Conservation (phyloP, 2,329 filamentous ascomycete species). For the Sarocladiaceae sp. region DNA sequence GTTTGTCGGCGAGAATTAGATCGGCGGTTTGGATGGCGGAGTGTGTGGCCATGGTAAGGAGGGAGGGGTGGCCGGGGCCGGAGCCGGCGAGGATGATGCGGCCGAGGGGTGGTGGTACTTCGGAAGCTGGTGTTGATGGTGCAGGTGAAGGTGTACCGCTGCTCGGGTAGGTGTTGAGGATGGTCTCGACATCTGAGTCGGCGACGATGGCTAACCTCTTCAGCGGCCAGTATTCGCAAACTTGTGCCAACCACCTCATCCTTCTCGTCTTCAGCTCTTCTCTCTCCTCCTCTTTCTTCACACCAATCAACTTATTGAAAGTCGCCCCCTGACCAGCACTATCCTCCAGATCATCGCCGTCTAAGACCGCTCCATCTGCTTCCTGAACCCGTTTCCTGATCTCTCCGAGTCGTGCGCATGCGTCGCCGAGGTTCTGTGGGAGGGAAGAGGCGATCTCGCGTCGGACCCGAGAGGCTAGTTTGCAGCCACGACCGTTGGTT, state of each 20-base stretch:
- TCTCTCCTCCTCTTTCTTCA: conserved; percentile 70
- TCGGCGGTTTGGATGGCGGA: conserved; percentile 72
- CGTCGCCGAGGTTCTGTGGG: conserved; percentile 68
- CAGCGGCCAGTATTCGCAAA: conserved; percentile 98
- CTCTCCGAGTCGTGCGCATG: conserved; percentile 73
- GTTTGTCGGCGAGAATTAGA: conserved; percentile 80
- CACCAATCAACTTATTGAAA: conserved; percentile 79
- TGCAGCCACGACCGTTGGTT: conserved; percentile 91
- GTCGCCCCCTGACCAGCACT: conserved; percentile 70
- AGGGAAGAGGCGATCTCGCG: conserved; percentile 81
- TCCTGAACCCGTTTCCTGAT: conserved; percentile 69
- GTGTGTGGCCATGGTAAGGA: conserved; percentile 79
- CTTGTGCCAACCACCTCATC: conserved; percentile 90
- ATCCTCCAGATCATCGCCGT: conserved; percentile 45
- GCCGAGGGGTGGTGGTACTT: conserved; percentile 42
- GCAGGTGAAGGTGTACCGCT: conserved; percentile 19
- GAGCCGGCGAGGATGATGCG: conserved; percentile 86
- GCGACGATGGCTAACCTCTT: conserved; percentile 73
- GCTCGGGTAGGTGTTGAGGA: conserved; percentile 68
- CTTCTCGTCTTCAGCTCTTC: conserved; percentile 73
- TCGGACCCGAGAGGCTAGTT: conserved; percentile 82
- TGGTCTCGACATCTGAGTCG: conserved; percentile 71
- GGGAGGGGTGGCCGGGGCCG: conserved; percentile 86
- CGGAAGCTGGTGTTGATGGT: conserved; percentile 13
- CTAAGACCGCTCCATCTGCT: conserved; percentile 49